A percentile compares a stretch with the other conserved stretches of the same genome.
phyloP scores from a whole-genome alignment of 257 asterid species.

The Penstemon barbatus region DNA sequence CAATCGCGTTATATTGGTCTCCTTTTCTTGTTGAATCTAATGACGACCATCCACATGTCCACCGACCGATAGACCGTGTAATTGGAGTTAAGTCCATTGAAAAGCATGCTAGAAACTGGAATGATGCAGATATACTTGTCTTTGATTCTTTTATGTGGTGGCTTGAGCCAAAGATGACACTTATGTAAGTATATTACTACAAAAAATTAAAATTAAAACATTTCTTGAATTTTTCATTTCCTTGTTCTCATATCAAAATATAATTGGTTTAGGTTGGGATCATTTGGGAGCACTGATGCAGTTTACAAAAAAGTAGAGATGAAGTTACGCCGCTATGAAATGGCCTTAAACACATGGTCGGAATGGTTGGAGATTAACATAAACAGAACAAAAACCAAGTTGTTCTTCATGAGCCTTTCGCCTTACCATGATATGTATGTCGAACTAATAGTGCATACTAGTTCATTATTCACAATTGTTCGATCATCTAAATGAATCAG shows the following conservation, averaged over 20 bases:
- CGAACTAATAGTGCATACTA: neutral
- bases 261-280: constrained; percentile 19
- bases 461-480: neutral
- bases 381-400: constrained; percentile 42
- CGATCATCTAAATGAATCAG: neutral
- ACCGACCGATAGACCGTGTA: constrained; percentile 31
- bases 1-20: constrained; percentile 67
- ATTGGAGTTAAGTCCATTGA: constrained; percentile 44
- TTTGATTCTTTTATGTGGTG: constrained; percentile 64
- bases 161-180: constrained; percentile 36
- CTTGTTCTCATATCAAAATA: neutral
- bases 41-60: constrained; percentile 42
- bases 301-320: constrained; percentile 39
- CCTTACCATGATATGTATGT: constrained; percentile 29
- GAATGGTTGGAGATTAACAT: constrained; percentile 62
- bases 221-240: neutral
- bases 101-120: constrained; percentile 60
- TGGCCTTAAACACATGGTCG: constrained; percentile 61
- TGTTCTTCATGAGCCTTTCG: constrained; percentile 58
- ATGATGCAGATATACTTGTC: constrained; percentile 60
- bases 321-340: constrained; percentile 38
- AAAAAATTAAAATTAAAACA: neutral
- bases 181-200: constrained; percentile 45
- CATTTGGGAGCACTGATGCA: constrained; percentile 45
- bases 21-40: constrained; percentile 65